Percentiles rank a stretch among this genome's conserved stretches.
These are phyloP conservation scores for Paspalum vaginatum DNA, from an alignment of 176 grass and related monocot species.

Conservation along the genomic window DNA sequence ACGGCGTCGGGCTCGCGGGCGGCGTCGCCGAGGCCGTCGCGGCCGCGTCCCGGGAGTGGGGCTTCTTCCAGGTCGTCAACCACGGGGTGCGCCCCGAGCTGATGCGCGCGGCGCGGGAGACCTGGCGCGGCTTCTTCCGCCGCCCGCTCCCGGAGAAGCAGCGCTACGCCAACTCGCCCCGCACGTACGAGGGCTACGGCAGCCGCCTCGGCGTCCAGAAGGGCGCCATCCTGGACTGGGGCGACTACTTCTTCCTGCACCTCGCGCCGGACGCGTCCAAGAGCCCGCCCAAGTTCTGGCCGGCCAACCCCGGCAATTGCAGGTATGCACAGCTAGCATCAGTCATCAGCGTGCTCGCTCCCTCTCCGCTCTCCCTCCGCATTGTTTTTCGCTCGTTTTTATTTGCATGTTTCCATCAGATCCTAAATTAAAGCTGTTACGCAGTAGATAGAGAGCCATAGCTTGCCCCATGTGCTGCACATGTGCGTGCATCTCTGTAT, in stretches of 20 bases:
- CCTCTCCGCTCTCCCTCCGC: background rate
- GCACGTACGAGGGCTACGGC: constrained; percentile 89
- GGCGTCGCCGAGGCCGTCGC: constrained; percentile 50
- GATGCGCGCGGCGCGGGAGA: constrained; percentile 47
- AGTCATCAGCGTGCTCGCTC: too few relatives aligned
- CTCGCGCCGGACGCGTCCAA: constrained; percentile 54
- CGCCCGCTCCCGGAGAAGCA: constrained; percentile 64
- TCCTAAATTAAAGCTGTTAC: background rate
- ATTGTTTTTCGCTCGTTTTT: background rate
- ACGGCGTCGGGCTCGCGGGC: background rate
- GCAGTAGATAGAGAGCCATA: background rate
- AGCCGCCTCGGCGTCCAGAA: constrained; percentile 87
- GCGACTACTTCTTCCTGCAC: constrained; percentile 90
- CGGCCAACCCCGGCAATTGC: constrained; percentile 49
- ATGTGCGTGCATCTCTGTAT: background rate
- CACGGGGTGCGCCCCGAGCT: constrained; percentile 76
- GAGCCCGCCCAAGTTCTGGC: constrained; percentile 64
- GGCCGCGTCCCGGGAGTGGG: constrained; percentile 72
- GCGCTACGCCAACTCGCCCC: constrained; percentile 70
- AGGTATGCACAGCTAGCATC: too few relatives aligned
- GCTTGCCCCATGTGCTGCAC: constrained; percentile 26
- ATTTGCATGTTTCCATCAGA: background rate
- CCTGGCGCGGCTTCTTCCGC: constrained; percentile 77
- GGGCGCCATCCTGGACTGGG: constrained; percentile 84
- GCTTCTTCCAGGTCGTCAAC: constrained; percentile 87